phyloP scores from a whole-genome alignment of 805 yeast species.

The Cyberlindnera mississippiensis region DNA sequence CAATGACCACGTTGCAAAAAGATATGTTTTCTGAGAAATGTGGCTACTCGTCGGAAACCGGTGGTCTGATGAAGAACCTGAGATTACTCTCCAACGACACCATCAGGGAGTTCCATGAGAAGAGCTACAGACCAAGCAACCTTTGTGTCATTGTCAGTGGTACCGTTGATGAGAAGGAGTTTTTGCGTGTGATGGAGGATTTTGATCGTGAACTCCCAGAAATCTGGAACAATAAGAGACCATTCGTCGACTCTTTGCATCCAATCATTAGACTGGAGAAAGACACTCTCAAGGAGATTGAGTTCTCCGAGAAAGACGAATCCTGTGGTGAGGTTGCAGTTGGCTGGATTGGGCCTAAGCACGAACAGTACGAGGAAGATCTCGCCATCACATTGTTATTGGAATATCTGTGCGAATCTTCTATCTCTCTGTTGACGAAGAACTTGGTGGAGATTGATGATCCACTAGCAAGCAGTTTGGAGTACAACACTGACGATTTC shows the following conservation, averaged over 20 bases:
- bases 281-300: slow-evolving; percentile 46
- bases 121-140: slow-evolving; percentile 77
- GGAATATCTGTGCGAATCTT: slow-evolving; percentile 69
- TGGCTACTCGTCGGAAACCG: slow-evolving; percentile 92
- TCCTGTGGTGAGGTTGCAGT: slow-evolving; percentile 70
- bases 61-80: slow-evolving; percentile 78
- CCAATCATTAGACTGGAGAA: slow-evolving; percentile 32
- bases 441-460: slow-evolving; percentile 74
- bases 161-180: slow-evolving; percentile 69
- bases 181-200: slow-evolving; percentile 51
- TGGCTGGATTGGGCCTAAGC: slow-evolving; percentile 80
- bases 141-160: slow-evolving; percentile 84
- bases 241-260: slow-evolving; percentile 70
- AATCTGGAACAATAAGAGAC: slow-evolving; percentile 41
- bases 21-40: slow-evolving; percentile 51
- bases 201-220: slow-evolving; percentile 58
- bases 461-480: slow-evolving; percentile 73
- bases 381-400: slow-evolving; percentile 71
- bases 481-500: slow-evolving; percentile 71
- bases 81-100: slow-evolving; percentile 68
- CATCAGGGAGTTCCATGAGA: slow-evolving; percentile 70
- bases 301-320: slow-evolving; percentile 89
- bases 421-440: slow-evolving; percentile 71
- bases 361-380: slow-evolving; percentile 45
- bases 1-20: slow-evolving; percentile 56